Evolutionary conservation across 2,329 filamentous ascomycete genomes (phyloP).

Genomic region (Cladosporium sp.): DNA sequence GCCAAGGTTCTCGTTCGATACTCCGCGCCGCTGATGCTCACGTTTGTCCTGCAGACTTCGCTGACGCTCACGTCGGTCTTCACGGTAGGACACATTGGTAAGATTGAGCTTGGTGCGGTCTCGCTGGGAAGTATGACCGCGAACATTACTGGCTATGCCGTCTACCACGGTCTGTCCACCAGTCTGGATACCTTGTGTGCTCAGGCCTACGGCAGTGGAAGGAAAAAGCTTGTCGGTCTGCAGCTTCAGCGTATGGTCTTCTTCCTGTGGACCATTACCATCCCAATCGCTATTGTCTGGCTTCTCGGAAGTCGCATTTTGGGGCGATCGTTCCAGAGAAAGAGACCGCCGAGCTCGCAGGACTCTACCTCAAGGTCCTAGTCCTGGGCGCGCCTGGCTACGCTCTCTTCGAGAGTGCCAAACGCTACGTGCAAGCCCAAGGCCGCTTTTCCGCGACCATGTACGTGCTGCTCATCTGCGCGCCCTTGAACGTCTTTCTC

Average conservation of each 20-base stretch:
- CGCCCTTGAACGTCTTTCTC: constrained; percentile 73
- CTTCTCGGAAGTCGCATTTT: constrained; percentile 62
- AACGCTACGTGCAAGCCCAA: constrained; percentile 86
- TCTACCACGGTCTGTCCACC: constrained; percentile 68
- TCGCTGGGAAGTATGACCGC: constrained; percentile 47
- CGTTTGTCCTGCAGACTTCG: constrained; percentile 47
- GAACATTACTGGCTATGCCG: constrained; percentile 45
- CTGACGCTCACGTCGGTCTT: constrained; percentile 46
- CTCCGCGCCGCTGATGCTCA: constrained; percentile 43
- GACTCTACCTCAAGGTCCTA: constrained; percentile 67
- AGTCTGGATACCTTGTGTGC: constrained; percentile 89
- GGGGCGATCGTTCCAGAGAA: constrained; percentile 63
- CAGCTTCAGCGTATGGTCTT: constrained; percentile 78
- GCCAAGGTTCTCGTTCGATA: constrained; percentile 65
- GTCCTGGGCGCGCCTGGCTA: constrained; percentile 70
- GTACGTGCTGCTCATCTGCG: constrained; percentile 77
- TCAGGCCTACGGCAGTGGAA: constrained; percentile 89
- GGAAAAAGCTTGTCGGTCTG: constrained; percentile 80
- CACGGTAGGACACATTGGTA: constrained; percentile 48
- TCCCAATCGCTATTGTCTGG: constrained; percentile 72
- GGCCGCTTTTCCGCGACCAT: constrained; percentile 79
- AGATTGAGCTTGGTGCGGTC: constrained; percentile 45
- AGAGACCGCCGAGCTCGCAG: constrained; percentile 67
- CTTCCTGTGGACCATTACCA: constrained; percentile 67
- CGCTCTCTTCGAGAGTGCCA: constrained; percentile 71